These are phyloP conservation scores for Incumbomyces lentus DNA, from an alignment of 2,329 filamentous ascomycete genomes.

Conservation along the genomic window DNA sequence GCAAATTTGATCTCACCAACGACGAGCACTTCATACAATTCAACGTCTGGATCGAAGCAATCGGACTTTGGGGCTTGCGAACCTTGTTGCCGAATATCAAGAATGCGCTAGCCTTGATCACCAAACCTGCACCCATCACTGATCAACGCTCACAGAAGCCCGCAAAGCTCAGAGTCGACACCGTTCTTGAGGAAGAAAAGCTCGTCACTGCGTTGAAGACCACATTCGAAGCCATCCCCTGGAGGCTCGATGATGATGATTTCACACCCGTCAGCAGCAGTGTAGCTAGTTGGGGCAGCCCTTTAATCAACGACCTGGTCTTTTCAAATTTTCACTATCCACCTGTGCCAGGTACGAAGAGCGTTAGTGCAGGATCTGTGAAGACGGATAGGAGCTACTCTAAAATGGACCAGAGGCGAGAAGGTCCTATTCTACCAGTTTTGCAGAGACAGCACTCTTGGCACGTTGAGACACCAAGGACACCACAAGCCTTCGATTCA, in stretches of 20 bases:
- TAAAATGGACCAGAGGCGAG: background rate
- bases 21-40: constrained; percentile 13
- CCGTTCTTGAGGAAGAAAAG: constrained; percentile 9
- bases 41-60: constrained; percentile 13
- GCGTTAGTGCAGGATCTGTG: background rate
- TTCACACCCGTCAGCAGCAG: constrained; percentile 14
- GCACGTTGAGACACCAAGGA: background rate
- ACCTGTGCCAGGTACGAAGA: constrained; percentile 5
- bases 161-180: constrained; percentile 9
- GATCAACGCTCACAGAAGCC: background rate
- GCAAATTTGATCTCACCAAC: constrained; percentile 16
- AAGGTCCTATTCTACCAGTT: background rate
- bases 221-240: constrained; percentile 11
- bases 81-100: constrained; percentile 12
- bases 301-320: constrained; percentile 9
- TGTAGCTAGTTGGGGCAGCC: constrained; percentile 13
- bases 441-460: background rate
- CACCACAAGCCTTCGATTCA: background rate
- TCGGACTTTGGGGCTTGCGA: constrained; percentile 12
- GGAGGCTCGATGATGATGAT: constrained; percentile 13
- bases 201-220: constrained; percentile 11
- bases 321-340: constrained; percentile 12
- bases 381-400: background rate
- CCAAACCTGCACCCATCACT: no score
- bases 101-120: constrained; percentile 4